Evolutionary conservation across 768 basidiomycete genomes (phyloP).

Genomic region (Tulasnella sp.): DNA sequence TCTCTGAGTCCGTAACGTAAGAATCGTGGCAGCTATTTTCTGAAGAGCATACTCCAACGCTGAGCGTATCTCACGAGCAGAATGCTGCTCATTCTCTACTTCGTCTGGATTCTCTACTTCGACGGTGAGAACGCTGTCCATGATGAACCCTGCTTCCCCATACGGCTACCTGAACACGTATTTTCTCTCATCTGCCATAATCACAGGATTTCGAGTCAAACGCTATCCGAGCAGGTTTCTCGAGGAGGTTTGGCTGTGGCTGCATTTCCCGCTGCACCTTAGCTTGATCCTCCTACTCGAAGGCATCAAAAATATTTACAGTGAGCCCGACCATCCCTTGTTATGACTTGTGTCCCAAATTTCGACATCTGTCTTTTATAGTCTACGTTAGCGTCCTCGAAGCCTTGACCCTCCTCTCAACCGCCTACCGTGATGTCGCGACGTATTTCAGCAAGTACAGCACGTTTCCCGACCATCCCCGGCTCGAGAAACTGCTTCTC

Average conservation of each 20-base stretch:
- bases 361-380: background rate
- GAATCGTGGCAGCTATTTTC: background rate
- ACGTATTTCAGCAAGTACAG: background rate
- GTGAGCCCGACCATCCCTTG: background rate
- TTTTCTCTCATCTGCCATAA: too few species aligned
- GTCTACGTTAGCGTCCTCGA: constrained; percentile 1
- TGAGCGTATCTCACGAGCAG: background rate
- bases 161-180: background rate
- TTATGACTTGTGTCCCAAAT: background rate
- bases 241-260: constrained; percentile 18
- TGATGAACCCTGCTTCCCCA: too few species aligned
- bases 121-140: background rate
- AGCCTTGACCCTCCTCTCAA: background rate
- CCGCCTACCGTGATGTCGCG: background rate
- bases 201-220: background rate
- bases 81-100: constrained; percentile 19
- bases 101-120: constrained; percentile 22
- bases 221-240: background rate
- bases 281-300: constrained; percentile 17
- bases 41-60: too few species aligned
- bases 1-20: background rate
- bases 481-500: background rate
- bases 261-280: constrained; percentile 23
- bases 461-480: background rate
- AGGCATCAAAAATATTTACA: constrained; percentile 1